Conservation (phyloP, 2,329 filamentous ascomycete genomes). For the Verticillium isaacii region DNA sequence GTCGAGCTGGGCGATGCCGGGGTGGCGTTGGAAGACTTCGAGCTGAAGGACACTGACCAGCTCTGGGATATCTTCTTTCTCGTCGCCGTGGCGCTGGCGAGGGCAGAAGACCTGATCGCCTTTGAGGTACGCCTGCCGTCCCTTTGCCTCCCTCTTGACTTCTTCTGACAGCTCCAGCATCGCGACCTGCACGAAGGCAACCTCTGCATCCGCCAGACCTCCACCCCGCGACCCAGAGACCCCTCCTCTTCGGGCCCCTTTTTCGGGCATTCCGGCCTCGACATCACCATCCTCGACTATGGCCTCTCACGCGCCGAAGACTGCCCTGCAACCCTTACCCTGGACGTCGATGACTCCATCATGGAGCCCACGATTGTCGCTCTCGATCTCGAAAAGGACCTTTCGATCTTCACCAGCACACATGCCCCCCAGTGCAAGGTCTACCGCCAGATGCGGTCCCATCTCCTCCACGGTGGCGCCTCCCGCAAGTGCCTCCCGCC, state of each 20-base stretch:
- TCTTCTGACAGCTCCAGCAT: slow-evolving; percentile 38
- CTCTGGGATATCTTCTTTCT: slow-evolving; percentile 62
- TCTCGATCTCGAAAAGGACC: slow-evolving; percentile 56
- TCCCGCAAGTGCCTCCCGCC: slow-evolving; percentile 42
- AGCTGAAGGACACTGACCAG: slow-evolving; percentile 42
- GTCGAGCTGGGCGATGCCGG: slow-evolving; percentile 62
- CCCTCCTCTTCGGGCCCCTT: slow-evolving; percentile 24
- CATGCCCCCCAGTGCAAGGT: slow-evolving; percentile 56
- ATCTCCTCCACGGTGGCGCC: slow-evolving; percentile 42
- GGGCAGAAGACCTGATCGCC: slow-evolving; percentile 51
- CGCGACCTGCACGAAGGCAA: slow-evolving; percentile 64
- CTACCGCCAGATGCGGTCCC: slow-evolving; percentile 59
- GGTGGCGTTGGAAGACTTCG: slow-evolving; percentile 53
- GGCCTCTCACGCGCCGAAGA: slow-evolving; percentile 55
- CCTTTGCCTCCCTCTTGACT: background rate
- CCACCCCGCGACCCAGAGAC: slow-evolving; percentile 25
- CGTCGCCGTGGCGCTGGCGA: slow-evolving; percentile 53
- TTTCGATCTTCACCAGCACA: slow-evolving; percentile 55
- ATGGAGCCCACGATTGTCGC: slow-evolving; percentile 36
- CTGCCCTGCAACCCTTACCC: slow-evolving; percentile 13
- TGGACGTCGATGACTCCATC: slow-evolving; percentile 21
- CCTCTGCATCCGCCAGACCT: slow-evolving; percentile 48
- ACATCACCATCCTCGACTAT: slow-evolving; percentile 63
- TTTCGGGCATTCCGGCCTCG: slow-evolving; percentile 56
- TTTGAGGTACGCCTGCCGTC: slow-evolving; percentile 46